These are phyloP conservation scores for Vigna hirtella DNA, from an alignment of 306 rosid genomes.

Conservation along the genomic window DNA sequence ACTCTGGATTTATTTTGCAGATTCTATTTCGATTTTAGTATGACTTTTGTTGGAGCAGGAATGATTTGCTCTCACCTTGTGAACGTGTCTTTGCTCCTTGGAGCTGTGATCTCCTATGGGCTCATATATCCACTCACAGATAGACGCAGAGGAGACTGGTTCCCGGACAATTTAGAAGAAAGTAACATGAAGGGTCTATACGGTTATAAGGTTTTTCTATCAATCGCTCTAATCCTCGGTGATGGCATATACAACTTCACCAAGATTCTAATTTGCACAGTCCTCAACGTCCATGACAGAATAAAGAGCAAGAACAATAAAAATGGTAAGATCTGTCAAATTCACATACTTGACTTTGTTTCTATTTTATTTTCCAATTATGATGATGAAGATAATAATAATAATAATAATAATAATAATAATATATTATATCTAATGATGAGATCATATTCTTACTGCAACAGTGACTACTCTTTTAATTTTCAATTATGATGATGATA, in stretches of 20 bases:
- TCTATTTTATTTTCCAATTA: not conserved
- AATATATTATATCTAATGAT: not conserved
- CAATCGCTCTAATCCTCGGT: slow-evolving; percentile 83
- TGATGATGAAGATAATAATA: not conserved
- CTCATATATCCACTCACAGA: slow-evolving; percentile 86
- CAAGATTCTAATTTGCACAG: slow-evolving; percentile 66
- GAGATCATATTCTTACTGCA: slow-evolving; percentile 26
- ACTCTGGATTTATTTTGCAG: slow-evolving; percentile 54
- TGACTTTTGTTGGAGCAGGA: slow-evolving; percentile 92
- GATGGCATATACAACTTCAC: slow-evolving; percentile 82
- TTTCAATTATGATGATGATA: no score
- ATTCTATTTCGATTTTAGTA: slow-evolving; percentile 82
- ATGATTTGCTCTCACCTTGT: slow-evolving; percentile 94
- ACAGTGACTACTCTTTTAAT: slow-evolving; percentile 30
- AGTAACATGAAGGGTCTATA: slow-evolving; percentile 86
- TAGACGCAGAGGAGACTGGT: slow-evolving; percentile 76
- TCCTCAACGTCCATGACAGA: slow-evolving; percentile 52
- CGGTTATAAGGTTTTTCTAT: slow-evolving; percentile 91
- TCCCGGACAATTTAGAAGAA: slow-evolving; percentile 68
- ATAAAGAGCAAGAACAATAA: slow-evolving; percentile 47
- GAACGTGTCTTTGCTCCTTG: slow-evolving; percentile 86
- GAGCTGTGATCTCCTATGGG: slow-evolving; percentile 84
- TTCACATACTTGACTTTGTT: not conserved
- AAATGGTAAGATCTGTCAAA: slow-evolving; percentile 38
- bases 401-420: not conserved